Evolutionary conservation across 768 basidiomycete genomes (phyloP).

Genomic region (Clathrus columnatus): DNA sequence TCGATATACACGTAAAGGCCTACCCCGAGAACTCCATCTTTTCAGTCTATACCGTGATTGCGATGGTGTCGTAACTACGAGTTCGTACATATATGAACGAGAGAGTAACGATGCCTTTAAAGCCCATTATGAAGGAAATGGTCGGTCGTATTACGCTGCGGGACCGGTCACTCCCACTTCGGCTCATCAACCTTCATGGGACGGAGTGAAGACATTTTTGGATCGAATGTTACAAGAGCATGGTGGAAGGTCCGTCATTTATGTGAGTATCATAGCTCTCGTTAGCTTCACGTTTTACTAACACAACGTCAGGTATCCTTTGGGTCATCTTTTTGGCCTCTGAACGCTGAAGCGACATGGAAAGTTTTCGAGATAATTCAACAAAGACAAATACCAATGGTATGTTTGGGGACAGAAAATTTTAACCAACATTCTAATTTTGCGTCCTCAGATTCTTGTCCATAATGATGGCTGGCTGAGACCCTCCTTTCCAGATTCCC

Average conservation of each 20-base stretch:
- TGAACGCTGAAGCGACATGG: slow-evolving; percentile 17
- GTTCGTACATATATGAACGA: background rate
- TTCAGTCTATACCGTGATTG: background rate
- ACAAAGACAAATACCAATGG: slow-evolving; percentile 18
- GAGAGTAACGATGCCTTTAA: background rate
- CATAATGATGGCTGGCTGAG: slow-evolving; percentile 14
- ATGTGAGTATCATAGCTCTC: slow-evolving; percentile 10
- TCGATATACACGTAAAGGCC: background rate
- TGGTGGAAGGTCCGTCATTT: slow-evolving; percentile 17
- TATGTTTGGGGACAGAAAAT: slow-evolving; percentile 4
- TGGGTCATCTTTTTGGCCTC: slow-evolving; percentile 18
- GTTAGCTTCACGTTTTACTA: background rate
- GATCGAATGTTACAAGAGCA: slow-evolving; percentile 9
- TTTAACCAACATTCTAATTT: background rate
- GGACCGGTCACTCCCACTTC: slow-evolving; percentile 13
- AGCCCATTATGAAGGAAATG: background rate
- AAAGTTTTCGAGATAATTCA: slow-evolving; percentile 18
- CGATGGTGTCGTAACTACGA: background rate
- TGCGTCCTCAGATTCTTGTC: slow-evolving; percentile 15
- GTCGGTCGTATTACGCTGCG: slow-evolving; percentile 9
- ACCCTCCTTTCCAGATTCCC: slow-evolving; percentile 12
- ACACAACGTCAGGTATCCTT: slow-evolving; percentile 15
- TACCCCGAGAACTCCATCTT: background rate
- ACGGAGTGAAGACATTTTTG: slow-evolving; percentile 16
- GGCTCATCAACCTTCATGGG: background rate